Evolutionary conservation across 176 grass and related monocot species (phyloP), one percentile per base, ranked within the genome.

Genomic region (Oryza glaberrima): DNA sequence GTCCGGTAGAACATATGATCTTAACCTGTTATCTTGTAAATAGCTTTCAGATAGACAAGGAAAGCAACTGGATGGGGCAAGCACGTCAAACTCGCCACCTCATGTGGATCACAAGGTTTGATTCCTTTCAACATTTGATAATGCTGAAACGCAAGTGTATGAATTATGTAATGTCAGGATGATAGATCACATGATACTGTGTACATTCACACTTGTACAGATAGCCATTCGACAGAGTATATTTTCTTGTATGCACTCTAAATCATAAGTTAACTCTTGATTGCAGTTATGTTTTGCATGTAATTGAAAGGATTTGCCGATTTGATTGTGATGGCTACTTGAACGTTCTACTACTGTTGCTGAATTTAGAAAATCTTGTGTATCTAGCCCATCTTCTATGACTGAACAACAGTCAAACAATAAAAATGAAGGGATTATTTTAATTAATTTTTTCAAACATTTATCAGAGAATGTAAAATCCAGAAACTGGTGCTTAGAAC

Each of bases 101-200:
- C 61, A 80, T 41, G 82, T 85, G 48, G 1, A 4, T 67, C 11
- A 64, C 6, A 4, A 69, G 82, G 82, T 89, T 84, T 48, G 81
- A 23, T 20, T 84, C 40, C 7, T 41, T 82, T 72, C 60, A 72
- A 1, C 49, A 19, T 81, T 54, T 2, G 12, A 35, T 69, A 69
- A 71, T 60, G n/a, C 58, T 72, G 11, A 60, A 70, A 13, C 16
- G 32, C 4, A 56, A 56, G 12, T 19, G 16, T 56, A 13, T 40
- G 40, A 13, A 71, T 9, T 7, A 11, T 61, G 20, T 72, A 58
- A 72, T 41, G 10, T 44, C 35, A 72, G 22, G 68, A 82, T 61
- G 13, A 60, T 43, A 82, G 69, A 82, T 63, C 51, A 82, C 36
- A 44, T 63, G 49, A 56, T 44, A 72, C 14, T 72, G 23, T 73